Evolutionary conservation across 208 protist species (phyloP).

Genomic region (Acanthamoeba divionensis): DNA sequence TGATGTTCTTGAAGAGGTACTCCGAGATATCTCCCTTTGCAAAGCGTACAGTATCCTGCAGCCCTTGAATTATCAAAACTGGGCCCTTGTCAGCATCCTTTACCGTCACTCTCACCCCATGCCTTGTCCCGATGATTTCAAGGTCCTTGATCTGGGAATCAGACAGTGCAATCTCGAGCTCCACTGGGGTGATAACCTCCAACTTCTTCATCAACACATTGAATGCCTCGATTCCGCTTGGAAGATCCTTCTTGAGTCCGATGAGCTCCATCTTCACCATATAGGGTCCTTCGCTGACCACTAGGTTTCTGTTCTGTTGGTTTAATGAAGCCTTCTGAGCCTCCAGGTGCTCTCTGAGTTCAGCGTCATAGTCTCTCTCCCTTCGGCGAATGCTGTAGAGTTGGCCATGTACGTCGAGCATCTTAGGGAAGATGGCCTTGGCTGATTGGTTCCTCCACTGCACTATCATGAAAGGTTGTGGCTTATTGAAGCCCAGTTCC

Average conservation of each 20-base stretch:
- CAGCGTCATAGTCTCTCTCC: background rate
- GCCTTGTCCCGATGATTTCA: background rate
- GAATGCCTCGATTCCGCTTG: background rate
- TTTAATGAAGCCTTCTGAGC: background rate
- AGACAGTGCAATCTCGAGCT: background rate
- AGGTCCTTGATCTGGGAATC: background rate
- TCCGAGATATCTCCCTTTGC: no score
- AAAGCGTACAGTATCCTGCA: no score
- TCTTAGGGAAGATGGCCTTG: background rate
- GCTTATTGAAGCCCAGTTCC: background rate
- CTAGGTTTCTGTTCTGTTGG: background rate
- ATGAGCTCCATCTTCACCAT: background rate
- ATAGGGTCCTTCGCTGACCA: background rate
- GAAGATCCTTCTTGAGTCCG: background rate
- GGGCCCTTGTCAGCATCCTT: no score
- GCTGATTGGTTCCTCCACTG: background rate
- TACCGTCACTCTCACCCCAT: no score
- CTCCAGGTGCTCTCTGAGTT: background rate
- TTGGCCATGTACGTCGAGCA: background rate
- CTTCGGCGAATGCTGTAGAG: background rate
- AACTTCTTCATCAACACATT: background rate
- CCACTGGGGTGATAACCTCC: background rate
- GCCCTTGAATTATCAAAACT: no score
- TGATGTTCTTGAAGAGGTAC: background rate
- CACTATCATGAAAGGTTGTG: background rate